Conservation (phyloP, 495 filamentous ascomycete genomes). For the Hypoxylon fragiforme region DNA sequence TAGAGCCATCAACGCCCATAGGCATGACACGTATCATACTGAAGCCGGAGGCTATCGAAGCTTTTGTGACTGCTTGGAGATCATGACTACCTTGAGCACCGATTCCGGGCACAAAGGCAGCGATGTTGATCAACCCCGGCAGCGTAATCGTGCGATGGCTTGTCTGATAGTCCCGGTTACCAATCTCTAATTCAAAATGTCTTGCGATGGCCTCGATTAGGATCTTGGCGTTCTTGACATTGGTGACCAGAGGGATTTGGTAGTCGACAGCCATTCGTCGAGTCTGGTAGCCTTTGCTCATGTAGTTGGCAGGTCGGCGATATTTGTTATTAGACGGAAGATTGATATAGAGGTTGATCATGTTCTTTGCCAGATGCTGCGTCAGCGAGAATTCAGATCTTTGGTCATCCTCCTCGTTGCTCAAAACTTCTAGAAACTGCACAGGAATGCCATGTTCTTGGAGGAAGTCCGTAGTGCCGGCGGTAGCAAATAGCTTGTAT, state of each 20-base stretch:
- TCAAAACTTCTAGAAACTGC: slow-evolving; percentile 86
- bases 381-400: slow-evolving; percentile 96
- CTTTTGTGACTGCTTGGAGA: slow-evolving; percentile 70
- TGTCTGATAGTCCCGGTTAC: slow-evolving; percentile 84
- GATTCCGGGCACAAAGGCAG: slow-evolving; percentile 77
- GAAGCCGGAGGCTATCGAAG: slow-evolving; percentile 77
- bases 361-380: slow-evolving; percentile 92
- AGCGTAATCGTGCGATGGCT: slow-evolving; percentile 77
- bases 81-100: slow-evolving; percentile 66
- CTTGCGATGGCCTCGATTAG: slow-evolving; percentile 91
- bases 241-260: slow-evolving; percentile 94
- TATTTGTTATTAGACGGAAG: slow-evolving; percentile 96
- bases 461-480: slow-evolving; percentile 93
- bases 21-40: slow-evolving; percentile 85
- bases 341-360: slow-evolving; percentile 98
- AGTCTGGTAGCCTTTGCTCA: slow-evolving; percentile 95
- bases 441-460: slow-evolving; percentile 87
- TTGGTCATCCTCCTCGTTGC: slow-evolving; percentile 68
- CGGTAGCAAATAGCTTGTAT: slow-evolving; percentile 93
- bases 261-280: slow-evolving; percentile 98
- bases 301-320: slow-evolving; percentile 93
- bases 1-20: slow-evolving; percentile 69
- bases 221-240: slow-evolving; percentile 99
- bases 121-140: slow-evolving; percentile 77
- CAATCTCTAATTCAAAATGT: slow-evolving; percentile 79